Base-by-base conservation (phyloP, 2,329 filamentous ascomycete species). In the Xylaria sp. region DNA sequence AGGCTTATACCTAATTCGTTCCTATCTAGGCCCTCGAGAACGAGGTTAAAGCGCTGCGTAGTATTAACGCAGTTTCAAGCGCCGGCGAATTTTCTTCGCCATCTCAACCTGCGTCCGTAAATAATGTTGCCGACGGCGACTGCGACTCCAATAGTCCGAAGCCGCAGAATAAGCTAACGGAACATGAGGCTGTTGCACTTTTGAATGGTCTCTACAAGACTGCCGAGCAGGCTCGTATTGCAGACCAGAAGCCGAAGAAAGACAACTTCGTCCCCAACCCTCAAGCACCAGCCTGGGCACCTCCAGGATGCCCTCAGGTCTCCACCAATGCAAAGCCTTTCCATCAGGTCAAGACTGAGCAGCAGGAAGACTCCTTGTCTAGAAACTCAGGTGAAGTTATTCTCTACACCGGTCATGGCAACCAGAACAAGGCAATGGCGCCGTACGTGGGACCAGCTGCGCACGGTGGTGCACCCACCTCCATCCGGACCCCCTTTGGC, bases 231-330 rank as follows among this genome's bases (percentile, higher is more conserved):
- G 18, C 45, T 13, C 39, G 57, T 12, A 36, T 57, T 8, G n/a
- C n/a, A 15, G 59, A 60, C 18, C 39, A 59, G 15, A 58, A 55
- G n/a, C 10, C 60, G 13, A 58, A 36, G 23, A 55, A 56, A 15
- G 28, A 58, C 15, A 18, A 36, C 32, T 74, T 74, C 59, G 41
- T 64, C 12, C 73, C 74, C 5, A 74, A 76, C 45, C 74, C 74
- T 8, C 23, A 72, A 30, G 74, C 74, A 6, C 72, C 72, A 7
- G 60, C 60, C 28, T 76, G 73, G 73, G 58, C 69, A 36, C 73
- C 72, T 30, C 36, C 23, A 25, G 59, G 30, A 10, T 39, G 46
- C 10, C 4, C 45, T 28, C 57, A 43, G n/a, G 10, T 7, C 30
- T 3, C 18, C 8, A 10, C 50, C 18, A 32, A 18, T n/a, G 23